A percentile compares a stretch with the other conserved stretches of the same genome.
phyloP scores from a whole-genome alignment of 2,329 filamentous ascomycete species.

The Aspergillus hortae region DNA sequence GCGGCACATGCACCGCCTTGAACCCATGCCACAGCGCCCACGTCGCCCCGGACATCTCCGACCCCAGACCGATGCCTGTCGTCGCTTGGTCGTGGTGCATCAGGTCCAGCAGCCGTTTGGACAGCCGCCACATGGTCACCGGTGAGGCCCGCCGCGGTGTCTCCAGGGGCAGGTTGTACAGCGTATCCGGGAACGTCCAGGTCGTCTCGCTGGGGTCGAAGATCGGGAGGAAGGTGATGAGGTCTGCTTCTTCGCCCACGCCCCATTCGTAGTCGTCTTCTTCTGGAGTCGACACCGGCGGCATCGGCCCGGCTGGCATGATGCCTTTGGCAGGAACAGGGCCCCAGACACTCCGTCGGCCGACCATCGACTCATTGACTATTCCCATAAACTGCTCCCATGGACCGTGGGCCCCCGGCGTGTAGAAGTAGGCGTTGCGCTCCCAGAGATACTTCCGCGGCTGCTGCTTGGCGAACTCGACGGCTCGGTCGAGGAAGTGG shows the following conservation, averaged over 20 bases:
- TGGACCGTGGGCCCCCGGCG: conserved; percentile 64
- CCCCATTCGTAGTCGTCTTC: conserved; percentile 19
- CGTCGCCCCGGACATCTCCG: conserved; percentile 73
- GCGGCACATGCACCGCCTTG: conserved; percentile 67
- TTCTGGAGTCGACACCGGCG: conserved; percentile 15
- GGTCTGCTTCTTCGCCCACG: conserved; percentile 61
- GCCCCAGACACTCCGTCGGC: conserved; percentile 22
- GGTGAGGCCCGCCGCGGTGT: conserved; percentile 66
- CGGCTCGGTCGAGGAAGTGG: conserved; percentile 67
- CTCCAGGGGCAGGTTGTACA: conserved; percentile 62
- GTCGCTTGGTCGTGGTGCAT: conserved; percentile 70
- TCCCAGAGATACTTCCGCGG: conserved; percentile 74
- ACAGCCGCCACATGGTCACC: conserved; percentile 67
- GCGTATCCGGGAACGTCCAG: conserved; percentile 69
- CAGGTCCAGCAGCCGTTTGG: conserved; percentile 60
- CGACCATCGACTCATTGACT: conserved; percentile 44
- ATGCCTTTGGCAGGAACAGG: conserved; percentile 20
- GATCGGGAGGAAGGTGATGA: conserved; percentile 74
- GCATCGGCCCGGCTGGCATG: conserved; percentile 20
- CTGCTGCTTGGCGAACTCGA: conserved; percentile 64
- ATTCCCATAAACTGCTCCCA: conserved; percentile 69
- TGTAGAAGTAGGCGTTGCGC: conserved; percentile 71
- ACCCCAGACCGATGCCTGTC: conserved; percentile 68
- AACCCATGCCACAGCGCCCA: conserved; percentile 71
- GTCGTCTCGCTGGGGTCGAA: conserved; percentile 69